These are phyloP conservation scores for Populus simonii DNA, from an alignment of 345 rosid species.

Conservation along the genomic window DNA sequence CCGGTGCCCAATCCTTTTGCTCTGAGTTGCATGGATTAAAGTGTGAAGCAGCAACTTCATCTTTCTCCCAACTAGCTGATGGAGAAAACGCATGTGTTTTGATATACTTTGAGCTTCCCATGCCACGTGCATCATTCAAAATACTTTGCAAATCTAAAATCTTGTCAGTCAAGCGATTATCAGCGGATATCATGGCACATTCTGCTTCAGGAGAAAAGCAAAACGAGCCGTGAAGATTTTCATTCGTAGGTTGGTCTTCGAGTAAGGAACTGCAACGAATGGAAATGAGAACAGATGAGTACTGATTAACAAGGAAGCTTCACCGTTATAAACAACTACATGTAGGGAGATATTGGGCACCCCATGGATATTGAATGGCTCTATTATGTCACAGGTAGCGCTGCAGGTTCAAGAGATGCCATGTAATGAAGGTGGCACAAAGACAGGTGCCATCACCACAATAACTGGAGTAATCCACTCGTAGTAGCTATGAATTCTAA, in stretches of 20 bases:
- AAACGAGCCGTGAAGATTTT: slow-evolving; percentile 23
- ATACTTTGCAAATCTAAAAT: slow-evolving; percentile 28
- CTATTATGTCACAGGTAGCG: slow-evolving; percentile 3
- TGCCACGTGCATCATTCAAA: slow-evolving; percentile 11
- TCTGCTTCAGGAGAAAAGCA: slow-evolving; percentile 31
- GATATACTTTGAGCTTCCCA: slow-evolving; percentile 32
- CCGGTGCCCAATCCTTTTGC: background rate
- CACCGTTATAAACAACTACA: background rate
- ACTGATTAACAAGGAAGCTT: background rate
- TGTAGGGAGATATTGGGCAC: slow-evolving; percentile 10
- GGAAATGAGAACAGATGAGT: slow-evolving; percentile 10
- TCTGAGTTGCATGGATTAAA: slow-evolving; percentile 9
- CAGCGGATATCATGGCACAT: slow-evolving; percentile 11
- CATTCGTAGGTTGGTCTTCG: slow-evolving; percentile 37
- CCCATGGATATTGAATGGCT: slow-evolving; percentile 30
- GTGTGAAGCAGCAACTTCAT: slow-evolving; percentile 13
- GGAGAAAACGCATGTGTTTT: slow-evolving; percentile 34
- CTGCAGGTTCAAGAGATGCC: background rate
- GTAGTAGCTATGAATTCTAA: background rate
- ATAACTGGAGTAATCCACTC: slow-evolving; percentile 10
- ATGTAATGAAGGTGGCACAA: slow-evolving; percentile 3
- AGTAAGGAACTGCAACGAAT: slow-evolving; percentile 39
- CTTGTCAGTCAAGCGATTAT: slow-evolving; percentile 17
- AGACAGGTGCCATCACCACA: slow-evolving; percentile 16
- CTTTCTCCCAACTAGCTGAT: slow-evolving; percentile 17